A percentile compares a stretch with the other conserved stretches of the same genome.
These are phyloP conservation scores for Clitopilus hobsonii DNA, from an alignment of 768 basidiomycete species.

Conservation along the genomic window DNA sequence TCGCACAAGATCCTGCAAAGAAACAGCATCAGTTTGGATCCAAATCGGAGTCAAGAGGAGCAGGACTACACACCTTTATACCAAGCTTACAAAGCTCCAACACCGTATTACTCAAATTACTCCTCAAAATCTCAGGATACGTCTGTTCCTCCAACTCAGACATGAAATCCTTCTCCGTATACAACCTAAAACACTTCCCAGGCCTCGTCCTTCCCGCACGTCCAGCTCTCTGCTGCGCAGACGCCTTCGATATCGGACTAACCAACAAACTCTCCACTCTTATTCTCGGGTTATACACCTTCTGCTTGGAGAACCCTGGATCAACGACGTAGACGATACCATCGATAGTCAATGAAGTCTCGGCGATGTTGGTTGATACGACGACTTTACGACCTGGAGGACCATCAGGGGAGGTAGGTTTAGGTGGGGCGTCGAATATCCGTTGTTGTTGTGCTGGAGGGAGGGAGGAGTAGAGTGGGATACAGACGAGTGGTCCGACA, in stretches of 20 bases:
- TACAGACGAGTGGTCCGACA: conserved; percentile 83
- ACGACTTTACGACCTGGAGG: conserved; percentile 92
- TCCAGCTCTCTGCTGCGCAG: conserved; percentile 93
- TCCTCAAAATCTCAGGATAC: conserved; percentile 90
- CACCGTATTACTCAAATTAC: conserved; percentile 91
- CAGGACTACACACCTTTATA: conserved; percentile 53
- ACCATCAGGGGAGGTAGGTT: conserved; percentile 52
- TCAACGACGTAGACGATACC: conserved; percentile 99
- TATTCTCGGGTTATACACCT: conserved; percentile 96
- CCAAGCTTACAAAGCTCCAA: conserved; percentile 93
- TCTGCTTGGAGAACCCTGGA: conserved; percentile 96
- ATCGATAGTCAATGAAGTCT: conserved; percentile 96
- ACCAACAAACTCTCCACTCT: conserved; percentile 93
- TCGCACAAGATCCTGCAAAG: conserved; percentile 67
- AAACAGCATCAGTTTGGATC: conserved; percentile 1
- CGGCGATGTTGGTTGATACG: conserved; percentile 95
- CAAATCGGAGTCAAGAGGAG: conserved; percentile 3
- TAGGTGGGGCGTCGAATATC: conserved; percentile 89
- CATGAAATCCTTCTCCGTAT: conserved; percentile 97
- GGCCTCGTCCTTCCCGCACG: conserved; percentile 95
- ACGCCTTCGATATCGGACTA: conserved; percentile 94
- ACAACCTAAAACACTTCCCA: conserved; percentile 95
- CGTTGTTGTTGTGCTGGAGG: conserved; percentile 94
- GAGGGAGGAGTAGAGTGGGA: conserved; percentile 93
- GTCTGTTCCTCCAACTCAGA: conserved; percentile 95